phyloP scores from a whole-genome alignment of 1,284 basidiomycete genomes.

The Sanghuangporus weigelae region DNA sequence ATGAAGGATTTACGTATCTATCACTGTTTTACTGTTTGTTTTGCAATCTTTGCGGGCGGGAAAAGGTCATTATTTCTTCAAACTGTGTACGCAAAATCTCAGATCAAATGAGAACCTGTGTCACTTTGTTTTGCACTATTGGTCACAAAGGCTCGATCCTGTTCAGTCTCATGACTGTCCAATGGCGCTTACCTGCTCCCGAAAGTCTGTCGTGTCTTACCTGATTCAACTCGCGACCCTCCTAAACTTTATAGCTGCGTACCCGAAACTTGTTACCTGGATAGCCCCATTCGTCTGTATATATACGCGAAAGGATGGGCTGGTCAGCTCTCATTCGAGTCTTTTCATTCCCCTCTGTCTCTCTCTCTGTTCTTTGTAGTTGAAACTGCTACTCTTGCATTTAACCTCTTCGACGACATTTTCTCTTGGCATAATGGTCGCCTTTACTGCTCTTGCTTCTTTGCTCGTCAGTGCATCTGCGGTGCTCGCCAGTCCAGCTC shows the following conservation, averaged over 20 bases:
- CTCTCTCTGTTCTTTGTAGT: neutral
- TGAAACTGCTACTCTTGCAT: neutral
- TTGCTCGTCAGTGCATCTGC: slow-evolving; percentile 4
- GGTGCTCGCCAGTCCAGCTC: neutral
- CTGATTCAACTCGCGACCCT: neutral
- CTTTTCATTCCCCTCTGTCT: neutral
- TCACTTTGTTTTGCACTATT: neutral
- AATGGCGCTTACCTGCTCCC: neutral
- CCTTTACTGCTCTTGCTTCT: neutral
- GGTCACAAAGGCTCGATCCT: neutral
- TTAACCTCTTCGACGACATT: neutral
- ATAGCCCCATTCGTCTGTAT: neutral
- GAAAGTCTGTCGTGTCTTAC: neutral
- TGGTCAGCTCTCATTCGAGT: neutral
- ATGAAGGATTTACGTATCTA: neutral
- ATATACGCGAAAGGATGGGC: neutral
- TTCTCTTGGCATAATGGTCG: slow-evolving; percentile 9
- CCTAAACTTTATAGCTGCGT: neutral
- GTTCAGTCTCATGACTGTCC: too few species aligned
- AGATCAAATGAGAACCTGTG: neutral
- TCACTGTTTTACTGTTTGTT: too few species aligned
- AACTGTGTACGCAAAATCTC: neutral
- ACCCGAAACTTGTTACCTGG: neutral
- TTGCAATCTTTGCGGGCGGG: too few species aligned
- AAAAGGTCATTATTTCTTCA: neutral